Evolutionary conservation across 352 stramenopile genomes (phyloP).

Genomic region (Pythium brachiatum): DNA sequence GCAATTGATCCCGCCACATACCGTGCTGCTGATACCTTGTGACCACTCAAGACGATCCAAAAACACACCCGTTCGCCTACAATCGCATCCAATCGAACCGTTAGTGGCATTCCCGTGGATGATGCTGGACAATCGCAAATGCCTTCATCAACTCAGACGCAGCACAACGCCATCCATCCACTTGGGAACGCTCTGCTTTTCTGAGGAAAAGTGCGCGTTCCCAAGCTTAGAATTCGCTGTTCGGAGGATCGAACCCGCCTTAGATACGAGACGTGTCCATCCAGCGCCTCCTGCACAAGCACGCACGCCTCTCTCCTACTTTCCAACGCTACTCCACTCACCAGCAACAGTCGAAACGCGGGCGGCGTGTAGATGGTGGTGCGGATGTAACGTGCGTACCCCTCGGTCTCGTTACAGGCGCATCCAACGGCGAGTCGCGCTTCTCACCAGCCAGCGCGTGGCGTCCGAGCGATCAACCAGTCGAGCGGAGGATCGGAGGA

Average conservation of each 20-base stretch:
- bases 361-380: too few relatives aligned
- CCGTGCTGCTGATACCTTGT: not conserved
- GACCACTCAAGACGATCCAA: not conserved
- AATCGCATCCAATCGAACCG: not conserved
- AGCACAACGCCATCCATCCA: too few relatives aligned
- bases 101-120: not conserved
- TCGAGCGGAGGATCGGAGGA: slow-evolving; percentile 5
- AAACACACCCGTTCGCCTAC: not conserved
- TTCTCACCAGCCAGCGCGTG: not conserved
- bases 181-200: too few relatives aligned
- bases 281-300: too few relatives aligned
- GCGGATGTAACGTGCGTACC: not conserved
- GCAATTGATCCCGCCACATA: not conserved
- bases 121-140: not conserved
- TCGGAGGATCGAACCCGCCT: too few relatives aligned
- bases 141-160: too few relatives aligned
- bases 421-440: not conserved
- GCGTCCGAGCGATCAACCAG: not conserved
- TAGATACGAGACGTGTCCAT: too few relatives aligned
- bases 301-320: not conserved
- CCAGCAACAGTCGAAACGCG: not conserved
- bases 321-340: not conserved
- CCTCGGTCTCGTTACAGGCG: not conserved
- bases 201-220: too few relatives aligned
- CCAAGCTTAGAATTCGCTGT: too few relatives aligned